Percentiles rank a stretch among this genome's conserved stretches.
phyloP scores from a whole-genome alignment of 768 basidiomycete species.

The Naganishia randhawae region DNA sequence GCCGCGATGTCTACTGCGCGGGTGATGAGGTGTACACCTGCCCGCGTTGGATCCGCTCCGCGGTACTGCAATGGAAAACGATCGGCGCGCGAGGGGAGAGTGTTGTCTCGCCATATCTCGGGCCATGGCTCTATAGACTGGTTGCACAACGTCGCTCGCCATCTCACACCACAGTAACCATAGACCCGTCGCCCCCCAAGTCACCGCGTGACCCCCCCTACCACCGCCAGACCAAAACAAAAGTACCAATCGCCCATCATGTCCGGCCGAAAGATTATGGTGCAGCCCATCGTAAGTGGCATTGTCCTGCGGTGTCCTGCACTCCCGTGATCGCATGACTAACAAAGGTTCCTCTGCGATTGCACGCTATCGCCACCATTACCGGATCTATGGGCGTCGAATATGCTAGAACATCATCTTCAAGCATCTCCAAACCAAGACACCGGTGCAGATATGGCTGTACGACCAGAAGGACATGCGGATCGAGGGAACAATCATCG shows the following conservation, averaged over 20 bases:
- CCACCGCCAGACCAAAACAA: neutral
- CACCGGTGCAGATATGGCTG: constrained; percentile 86
- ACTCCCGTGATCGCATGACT: too few relatives aligned
- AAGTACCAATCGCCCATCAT: constrained; percentile 55
- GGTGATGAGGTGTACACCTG: constrained; percentile 20
- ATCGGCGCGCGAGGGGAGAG: too few relatives aligned
- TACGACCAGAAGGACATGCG: constrained; percentile 97
- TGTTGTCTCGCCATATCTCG: too few relatives aligned
- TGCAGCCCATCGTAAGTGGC: constrained; percentile 86
- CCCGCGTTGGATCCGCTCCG: too few relatives aligned
- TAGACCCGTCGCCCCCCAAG: too few relatives aligned
- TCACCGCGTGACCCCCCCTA: constrained; percentile 14
- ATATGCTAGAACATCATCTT: constrained; percentile 82
- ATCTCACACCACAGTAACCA: neutral
- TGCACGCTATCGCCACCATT: constrained; percentile 40
- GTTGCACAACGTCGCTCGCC: neutral
- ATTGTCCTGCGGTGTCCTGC: too few relatives aligned
- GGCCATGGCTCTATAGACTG: constrained; percentile 6
- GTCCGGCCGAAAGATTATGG: constrained; percentile 95
- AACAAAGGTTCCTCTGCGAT: constrained; percentile 28
- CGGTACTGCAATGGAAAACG: too few relatives aligned
- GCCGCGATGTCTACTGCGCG: too few relatives aligned
- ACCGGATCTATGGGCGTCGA: constrained; percentile 22
- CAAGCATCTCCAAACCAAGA: constrained; percentile 88
- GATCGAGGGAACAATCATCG: constrained; percentile 91